Evolutionary conservation across 2,329 filamentous ascomycete genomes (phyloP).

Genomic region (Hypoxylon sp.): DNA sequence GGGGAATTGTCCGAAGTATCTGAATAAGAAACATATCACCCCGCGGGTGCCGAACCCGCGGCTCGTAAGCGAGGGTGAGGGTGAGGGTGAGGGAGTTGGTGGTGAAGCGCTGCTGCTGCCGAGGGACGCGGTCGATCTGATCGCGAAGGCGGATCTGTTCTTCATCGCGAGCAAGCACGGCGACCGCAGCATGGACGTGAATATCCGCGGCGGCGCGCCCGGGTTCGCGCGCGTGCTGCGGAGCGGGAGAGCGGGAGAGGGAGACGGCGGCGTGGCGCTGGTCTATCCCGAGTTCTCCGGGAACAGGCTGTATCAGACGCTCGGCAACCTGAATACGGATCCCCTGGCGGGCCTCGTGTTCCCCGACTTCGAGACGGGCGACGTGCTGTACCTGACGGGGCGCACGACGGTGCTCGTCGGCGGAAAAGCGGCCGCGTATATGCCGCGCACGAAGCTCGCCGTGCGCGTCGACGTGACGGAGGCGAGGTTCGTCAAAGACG

Average conservation of each 20-base stretch:
- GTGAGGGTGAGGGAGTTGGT: too few relatives aligned
- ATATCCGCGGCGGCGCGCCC: constrained; percentile 78
- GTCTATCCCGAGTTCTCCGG: constrained; percentile 88
- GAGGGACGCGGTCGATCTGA: constrained; percentile 66
- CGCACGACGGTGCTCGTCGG: constrained; percentile 74
- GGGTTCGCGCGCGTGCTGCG: constrained; percentile 79
- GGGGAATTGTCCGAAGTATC: constrained; percentile 88
- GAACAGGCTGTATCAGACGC: constrained; percentile 84
- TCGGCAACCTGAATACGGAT: constrained; percentile 79
- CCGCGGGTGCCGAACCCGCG: constrained; percentile 65
- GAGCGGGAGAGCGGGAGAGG: constrained; percentile 57
- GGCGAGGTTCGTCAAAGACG: constrained; percentile 71
- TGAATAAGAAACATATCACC: constrained; percentile 77
- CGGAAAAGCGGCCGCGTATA: constrained; percentile 67
- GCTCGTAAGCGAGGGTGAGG: constrained; percentile 52
- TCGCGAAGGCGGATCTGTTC: constrained; percentile 77
- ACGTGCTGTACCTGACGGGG: constrained; percentile 81
- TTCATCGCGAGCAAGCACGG: constrained; percentile 78
- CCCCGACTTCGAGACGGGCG: constrained; percentile 78
- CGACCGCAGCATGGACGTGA: constrained; percentile 80
- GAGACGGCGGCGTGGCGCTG: constrained; percentile 59
- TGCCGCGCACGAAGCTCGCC: constrained; percentile 78
- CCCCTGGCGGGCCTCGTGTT: constrained; percentile 77
- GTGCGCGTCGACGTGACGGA: constrained; percentile 72
- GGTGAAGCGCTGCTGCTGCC: too few relatives aligned